Evolutionary conservation across 169 alveolate genomes (phyloP).

Genomic region (Plasmodium gaboni): DNA sequence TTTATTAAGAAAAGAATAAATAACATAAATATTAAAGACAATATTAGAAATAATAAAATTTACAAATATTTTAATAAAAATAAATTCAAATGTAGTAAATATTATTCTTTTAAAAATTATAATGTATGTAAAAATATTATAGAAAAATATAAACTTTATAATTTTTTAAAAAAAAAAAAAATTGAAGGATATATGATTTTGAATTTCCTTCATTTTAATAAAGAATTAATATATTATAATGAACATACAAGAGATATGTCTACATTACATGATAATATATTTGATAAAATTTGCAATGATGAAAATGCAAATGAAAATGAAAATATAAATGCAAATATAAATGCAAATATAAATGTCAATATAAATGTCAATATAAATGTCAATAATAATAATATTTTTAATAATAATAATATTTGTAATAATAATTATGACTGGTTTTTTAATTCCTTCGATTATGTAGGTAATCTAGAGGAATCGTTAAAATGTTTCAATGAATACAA

Average conservation of each 20-base stretch:
- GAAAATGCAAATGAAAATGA: not conserved
- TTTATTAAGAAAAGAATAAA: no score
- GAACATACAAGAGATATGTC: constrained; percentile 13
- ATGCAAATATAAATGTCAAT: no score
- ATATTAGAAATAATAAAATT: no score
- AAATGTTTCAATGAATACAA: no score
- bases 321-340: no score
- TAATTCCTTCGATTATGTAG: constrained; percentile 64
- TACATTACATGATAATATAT: constrained; percentile 13
- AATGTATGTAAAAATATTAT: constrained; percentile 3
- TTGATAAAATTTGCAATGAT: not conserved
- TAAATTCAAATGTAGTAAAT: no score
- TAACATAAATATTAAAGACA: no score
- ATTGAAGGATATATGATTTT: constrained; percentile 53
- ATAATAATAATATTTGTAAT: not conserved
- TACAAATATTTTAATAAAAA: no score
- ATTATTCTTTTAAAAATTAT: no score
- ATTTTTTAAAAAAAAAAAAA: constrained; percentile 19
- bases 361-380: no score
- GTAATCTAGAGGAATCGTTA: not conserved
- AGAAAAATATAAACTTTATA: constrained; percentile 33
- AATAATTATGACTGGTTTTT: constrained; percentile 60
- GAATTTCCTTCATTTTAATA: constrained; percentile 26
- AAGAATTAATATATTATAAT: constrained; percentile 22
- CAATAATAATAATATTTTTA: no score